A percentile compares a stretch with the other conserved stretches of the same genome.
Conservation (phyloP, 495 filamentous ascomycete genomes). For the Neurospora terricola region DNA sequence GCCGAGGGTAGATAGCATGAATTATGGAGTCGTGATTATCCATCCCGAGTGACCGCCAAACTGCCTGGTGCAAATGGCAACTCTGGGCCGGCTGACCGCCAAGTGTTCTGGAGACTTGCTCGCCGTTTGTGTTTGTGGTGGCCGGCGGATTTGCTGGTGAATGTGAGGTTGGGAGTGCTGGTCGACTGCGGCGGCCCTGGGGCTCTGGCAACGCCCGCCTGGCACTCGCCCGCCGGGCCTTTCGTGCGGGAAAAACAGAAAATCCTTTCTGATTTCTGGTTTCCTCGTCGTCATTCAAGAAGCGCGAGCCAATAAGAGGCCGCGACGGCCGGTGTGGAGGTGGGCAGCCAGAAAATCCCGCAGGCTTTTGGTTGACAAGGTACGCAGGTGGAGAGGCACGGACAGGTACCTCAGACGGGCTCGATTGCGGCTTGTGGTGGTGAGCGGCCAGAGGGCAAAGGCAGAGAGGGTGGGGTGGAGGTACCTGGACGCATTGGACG, state of each 20-base stretch:
- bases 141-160: background rate
- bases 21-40: background rate
- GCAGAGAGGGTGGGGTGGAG: slow-evolving; percentile 9
- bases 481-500: slow-evolving; percentile 17
- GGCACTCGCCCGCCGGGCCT: background rate
- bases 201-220: background rate
- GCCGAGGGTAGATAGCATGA: background rate
- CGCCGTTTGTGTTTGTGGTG: background rate
- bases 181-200: background rate
- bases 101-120: background rate
- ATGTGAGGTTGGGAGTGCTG: background rate
- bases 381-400: slow-evolving; percentile 14
- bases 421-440: slow-evolving; percentile 7
- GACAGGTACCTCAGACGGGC: slow-evolving; percentile 16
- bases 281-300: slow-evolving; percentile 4
- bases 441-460: background rate
- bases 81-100: background rate
- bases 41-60: background rate
- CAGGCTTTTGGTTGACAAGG: slow-evolving; percentile 13
- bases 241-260: background rate
- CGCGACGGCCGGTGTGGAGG: background rate
- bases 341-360: slow-evolving; percentile 27
- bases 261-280: background rate
- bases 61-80: background rate
- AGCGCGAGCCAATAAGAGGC: background rate